A percentile compares a stretch with the other conserved stretches of the same genome.
These are phyloP conservation scores for Starmerella floris DNA, from an alignment of 805 yeast species.

Conservation along the genomic window DNA sequence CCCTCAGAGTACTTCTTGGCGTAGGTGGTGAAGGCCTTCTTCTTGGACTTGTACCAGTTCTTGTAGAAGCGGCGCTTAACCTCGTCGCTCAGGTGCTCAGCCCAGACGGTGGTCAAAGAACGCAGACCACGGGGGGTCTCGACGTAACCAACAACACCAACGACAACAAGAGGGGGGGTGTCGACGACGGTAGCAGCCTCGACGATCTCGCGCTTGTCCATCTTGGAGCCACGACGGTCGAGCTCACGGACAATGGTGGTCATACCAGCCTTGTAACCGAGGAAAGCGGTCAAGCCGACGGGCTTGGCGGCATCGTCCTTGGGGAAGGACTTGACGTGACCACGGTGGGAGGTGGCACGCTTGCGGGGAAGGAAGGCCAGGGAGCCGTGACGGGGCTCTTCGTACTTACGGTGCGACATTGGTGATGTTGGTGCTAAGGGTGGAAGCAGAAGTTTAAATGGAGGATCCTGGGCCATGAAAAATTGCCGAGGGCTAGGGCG, in stretches of 20 bases:
- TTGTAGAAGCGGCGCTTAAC: conserved; percentile 99
- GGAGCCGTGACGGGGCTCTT: conserved; percentile 99
- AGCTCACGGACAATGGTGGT: conserved; percentile 99
- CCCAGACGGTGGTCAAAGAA: conserved; percentile 99
- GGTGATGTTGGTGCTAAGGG: conserved; percentile 15
- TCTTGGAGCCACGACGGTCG: conserved; percentile 99
- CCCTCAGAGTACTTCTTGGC: conserved; percentile 93
- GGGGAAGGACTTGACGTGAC: conserved; percentile 99
- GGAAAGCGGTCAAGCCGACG: conserved; percentile 97
- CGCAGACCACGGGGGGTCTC: conserved; percentile 99
- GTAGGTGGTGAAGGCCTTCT: conserved; percentile 99
- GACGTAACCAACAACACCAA: conserved; percentile 99
- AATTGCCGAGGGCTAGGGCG: background rate
- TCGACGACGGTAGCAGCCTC: conserved; percentile 99
- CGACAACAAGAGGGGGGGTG: conserved; percentile 97
- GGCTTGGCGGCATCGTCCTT: conserved; percentile 96
- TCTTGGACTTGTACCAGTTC: conserved; percentile 99
- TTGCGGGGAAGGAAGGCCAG: conserved; percentile 98
- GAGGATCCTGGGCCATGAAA: background rate
- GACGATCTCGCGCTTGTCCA: conserved; percentile 99
- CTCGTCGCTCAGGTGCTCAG: conserved; percentile 98
- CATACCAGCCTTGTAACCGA: conserved; percentile 99
- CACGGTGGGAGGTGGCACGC: conserved; percentile 98
- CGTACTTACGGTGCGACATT: conserved; percentile 99
- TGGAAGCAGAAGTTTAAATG: background rate